Conservation (phyloP, 1,284 basidiomycete species). For the Malassezia psittaci region DNA sequence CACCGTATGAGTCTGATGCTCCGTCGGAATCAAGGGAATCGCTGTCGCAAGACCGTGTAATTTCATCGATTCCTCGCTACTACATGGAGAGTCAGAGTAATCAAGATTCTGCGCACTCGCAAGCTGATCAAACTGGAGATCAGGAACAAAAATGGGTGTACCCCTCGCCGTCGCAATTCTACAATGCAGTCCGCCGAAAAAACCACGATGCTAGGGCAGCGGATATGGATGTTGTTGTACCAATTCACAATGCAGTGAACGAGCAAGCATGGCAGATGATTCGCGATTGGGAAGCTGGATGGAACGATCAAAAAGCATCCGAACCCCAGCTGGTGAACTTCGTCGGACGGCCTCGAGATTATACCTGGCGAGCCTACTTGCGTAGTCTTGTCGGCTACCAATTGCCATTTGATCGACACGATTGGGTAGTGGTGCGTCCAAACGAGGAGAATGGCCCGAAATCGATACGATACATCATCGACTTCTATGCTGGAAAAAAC, state of each 20-base stretch:
- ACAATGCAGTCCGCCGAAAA: slow-evolving; percentile 85
- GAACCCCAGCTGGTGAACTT: slow-evolving; percentile 75
- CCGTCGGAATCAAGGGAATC: background rate
- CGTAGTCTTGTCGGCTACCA: slow-evolving; percentile 84
- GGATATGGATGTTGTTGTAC: slow-evolving; percentile 92
- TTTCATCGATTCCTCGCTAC: slow-evolving; percentile 73
- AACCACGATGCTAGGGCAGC: slow-evolving; percentile 56
- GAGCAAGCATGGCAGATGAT: slow-evolving; percentile 89
- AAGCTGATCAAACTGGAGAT: slow-evolving; percentile 17
- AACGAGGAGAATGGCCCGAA: slow-evolving; percentile 52
- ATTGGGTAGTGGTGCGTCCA: slow-evolving; percentile 90
- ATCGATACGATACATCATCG: slow-evolving; percentile 85
- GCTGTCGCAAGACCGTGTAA: slow-evolving; percentile 60
- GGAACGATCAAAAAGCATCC: slow-evolving; percentile 6
- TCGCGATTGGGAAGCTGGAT: slow-evolving; percentile 66
- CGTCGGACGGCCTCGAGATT: slow-evolving; percentile 51
- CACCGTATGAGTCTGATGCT: background rate
- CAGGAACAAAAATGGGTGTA: slow-evolving; percentile 71
- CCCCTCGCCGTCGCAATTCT: slow-evolving; percentile 96
- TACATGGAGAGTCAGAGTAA: slow-evolving; percentile 14
- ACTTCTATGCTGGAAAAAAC: slow-evolving; percentile 84
- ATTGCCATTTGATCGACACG: slow-evolving; percentile 89
- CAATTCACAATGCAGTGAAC: slow-evolving; percentile 98
- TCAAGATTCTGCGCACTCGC: slow-evolving; percentile 10
- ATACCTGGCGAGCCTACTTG: slow-evolving; percentile 68